Percentiles rank a stretch among this genome's conserved stretches.
phyloP scores from a whole-genome alignment of 1,139 yeast species.

The Saccharomyces pastorianus region DNA sequence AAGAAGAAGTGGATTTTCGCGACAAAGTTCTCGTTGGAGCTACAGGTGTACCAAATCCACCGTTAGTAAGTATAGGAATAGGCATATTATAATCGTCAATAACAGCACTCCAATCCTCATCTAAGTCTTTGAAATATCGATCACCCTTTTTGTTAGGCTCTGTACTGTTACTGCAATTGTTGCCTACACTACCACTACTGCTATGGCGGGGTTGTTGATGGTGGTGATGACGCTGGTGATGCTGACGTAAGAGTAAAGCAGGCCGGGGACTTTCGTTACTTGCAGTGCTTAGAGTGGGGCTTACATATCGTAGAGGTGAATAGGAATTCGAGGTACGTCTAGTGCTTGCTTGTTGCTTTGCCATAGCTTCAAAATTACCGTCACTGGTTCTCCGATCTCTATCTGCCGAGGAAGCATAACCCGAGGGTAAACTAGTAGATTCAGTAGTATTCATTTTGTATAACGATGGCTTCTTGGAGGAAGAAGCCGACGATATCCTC shows the following conservation, averaged over 20 bases:
- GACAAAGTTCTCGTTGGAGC: conserved; percentile 5
- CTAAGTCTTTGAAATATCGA: conserved; percentile 50
- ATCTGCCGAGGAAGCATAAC: conserved; percentile 1
- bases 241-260: conserved; percentile 4
- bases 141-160: conserved; percentile 22
- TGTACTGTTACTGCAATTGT: conserved; percentile 7
- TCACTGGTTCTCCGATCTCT: conserved; percentile 7
- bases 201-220: conserved; percentile 12
- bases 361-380: conserved; percentile 27
- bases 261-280: conserved; percentile 16
- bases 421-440: conserved; percentile 5
- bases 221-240: conserved; percentile 8
- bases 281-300: conserved; percentile 13
- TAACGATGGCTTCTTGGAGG: conserved; percentile 2
- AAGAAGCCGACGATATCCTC: conserved; percentile 19
- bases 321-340: conserved; percentile 19
- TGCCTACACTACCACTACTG: conserved; percentile 10
- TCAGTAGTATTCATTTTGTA: neutral
- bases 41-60: conserved; percentile 15
- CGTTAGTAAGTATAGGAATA: conserved; percentile 37
- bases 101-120: conserved; percentile 91
- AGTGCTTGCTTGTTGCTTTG: conserved; percentile 19
- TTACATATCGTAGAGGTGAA: conserved; percentile 22
- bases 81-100: conserved; percentile 42
- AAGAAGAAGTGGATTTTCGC: conserved; percentile 9